phyloP scores from a whole-genome alignment of 208 protist genomes.

The Trichomonas tenax region DNA sequence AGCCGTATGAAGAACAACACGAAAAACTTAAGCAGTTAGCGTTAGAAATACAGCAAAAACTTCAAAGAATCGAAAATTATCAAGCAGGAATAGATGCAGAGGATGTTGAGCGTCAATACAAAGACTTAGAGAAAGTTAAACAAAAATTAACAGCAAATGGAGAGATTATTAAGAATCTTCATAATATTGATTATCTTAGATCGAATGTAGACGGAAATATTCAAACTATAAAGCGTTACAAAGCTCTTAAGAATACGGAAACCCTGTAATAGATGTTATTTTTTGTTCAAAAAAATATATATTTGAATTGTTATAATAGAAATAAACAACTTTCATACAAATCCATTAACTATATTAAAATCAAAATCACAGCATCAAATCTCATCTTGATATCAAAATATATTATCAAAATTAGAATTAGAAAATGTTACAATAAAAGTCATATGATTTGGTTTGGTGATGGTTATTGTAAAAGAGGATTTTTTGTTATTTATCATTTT shows the following conservation, averaged over 20 bases:
- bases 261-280: too few species aligned
- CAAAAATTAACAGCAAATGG: neutral
- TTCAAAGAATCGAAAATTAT: neutral
- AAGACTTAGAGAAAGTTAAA: neutral
- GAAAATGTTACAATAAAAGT: too few species aligned
- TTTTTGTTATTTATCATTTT: too few species aligned
- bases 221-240: neutral
- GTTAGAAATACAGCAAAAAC: neutral
- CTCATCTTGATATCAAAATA: too few species aligned
- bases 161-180: neutral
- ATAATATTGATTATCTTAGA: neutral
- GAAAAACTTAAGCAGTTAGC: neutral
- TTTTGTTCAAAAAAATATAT: too few species aligned
- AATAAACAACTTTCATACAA: too few species aligned
- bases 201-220: neutral
- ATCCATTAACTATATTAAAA: too few species aligned
- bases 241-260: neutral
- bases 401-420: too few species aligned
- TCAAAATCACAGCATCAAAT: too few species aligned
- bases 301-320: too few species aligned
- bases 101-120: neutral
- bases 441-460: too few species aligned
- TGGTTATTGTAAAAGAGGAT: too few species aligned
- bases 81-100: neutral
- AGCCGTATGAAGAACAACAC: neutral